A percentile compares a stretch with the other conserved stretches of the same genome.
These are phyloP conservation scores for Saccharomycopsis synnaedendra DNA, from an alignment of 805 yeast genomes.

Conservation along the genomic window DNA sequence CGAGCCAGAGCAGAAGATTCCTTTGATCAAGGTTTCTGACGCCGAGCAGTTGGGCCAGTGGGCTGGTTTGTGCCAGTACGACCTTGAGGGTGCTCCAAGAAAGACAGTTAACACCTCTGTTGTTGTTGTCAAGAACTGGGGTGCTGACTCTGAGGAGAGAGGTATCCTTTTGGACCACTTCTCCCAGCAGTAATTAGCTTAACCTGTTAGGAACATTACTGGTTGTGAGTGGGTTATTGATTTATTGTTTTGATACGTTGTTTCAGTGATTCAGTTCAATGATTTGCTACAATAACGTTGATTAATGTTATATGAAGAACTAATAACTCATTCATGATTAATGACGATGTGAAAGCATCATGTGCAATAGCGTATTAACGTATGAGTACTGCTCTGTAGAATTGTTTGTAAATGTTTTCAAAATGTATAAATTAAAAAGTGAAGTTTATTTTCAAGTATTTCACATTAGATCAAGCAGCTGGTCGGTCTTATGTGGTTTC, in stretches of 20 bases:
- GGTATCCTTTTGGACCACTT: conserved; percentile 91
- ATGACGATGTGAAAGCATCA: no score
- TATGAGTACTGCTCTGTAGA: no score
- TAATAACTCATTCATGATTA: no score
- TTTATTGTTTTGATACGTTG: conserved; percentile 3
- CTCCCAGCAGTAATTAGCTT: conserved; percentile 62
- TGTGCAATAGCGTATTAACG: no score
- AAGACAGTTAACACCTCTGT: conserved; percentile 99
- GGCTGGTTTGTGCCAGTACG: conserved; percentile 99
- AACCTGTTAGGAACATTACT: neutral
- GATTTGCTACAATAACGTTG: neutral
- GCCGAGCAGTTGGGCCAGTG: conserved; percentile 99
- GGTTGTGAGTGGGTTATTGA: conserved; percentile 7
- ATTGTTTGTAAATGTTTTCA: no score
- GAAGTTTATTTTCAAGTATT: no score
- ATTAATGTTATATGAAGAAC: no score
- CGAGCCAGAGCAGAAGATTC: conserved; percentile 93
- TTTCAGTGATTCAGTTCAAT: neutral
- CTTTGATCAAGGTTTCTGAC: conserved; percentile 98
- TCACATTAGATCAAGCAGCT: no score
- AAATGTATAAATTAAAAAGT: no score
- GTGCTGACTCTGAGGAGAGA: conserved; percentile 98
- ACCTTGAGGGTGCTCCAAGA: conserved; percentile 99
- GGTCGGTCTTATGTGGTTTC: no score
- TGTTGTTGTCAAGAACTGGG: conserved; percentile 99